Conservation (phyloP, 345 rosid species). For the Eucalyptus marginata region DNA sequence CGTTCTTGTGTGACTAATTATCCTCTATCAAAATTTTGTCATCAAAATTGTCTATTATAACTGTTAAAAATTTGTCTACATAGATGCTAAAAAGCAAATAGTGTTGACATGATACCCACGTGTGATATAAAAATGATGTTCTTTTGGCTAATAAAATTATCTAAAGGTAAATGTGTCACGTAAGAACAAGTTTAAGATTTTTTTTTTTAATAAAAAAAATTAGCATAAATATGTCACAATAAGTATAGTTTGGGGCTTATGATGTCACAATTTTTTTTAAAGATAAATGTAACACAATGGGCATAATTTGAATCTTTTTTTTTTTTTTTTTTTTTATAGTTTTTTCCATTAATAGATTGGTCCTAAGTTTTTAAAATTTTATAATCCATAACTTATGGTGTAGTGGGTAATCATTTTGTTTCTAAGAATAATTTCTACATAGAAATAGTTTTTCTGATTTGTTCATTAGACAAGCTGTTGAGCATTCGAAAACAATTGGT, state of each 20-base stretch:
- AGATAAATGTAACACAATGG: fast-evolving
- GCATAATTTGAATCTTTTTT: too few species aligned
- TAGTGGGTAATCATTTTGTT: too few species aligned
- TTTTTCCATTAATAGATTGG: background rate
- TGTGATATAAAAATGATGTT: too few species aligned
- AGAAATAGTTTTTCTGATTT: fast-evolving
- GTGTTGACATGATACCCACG: fast-evolving
- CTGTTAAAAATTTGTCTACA: too few species aligned
- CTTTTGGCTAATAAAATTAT: background rate
- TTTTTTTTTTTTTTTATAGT: too few species aligned
- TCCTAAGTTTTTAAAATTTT: background rate
- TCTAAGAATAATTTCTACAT: too few species aligned
- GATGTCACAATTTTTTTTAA: background rate
- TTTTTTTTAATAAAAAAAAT: too few species aligned
- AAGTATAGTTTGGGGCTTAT: too few species aligned
- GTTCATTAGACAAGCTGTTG: too few species aligned
- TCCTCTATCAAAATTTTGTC: background rate
- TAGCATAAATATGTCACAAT: fast-evolving
- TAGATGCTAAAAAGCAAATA: background rate
- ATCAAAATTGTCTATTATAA: too few species aligned
- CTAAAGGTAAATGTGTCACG: background rate
- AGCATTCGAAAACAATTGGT: too few species aligned
- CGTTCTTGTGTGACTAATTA: fast-evolving
- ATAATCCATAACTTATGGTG: background rate
- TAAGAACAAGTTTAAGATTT: background rate